Base-by-base conservation (phyloP, 1,284 basidiomycete species). In the Ceratorhiza oryzae-sativae region DNA sequence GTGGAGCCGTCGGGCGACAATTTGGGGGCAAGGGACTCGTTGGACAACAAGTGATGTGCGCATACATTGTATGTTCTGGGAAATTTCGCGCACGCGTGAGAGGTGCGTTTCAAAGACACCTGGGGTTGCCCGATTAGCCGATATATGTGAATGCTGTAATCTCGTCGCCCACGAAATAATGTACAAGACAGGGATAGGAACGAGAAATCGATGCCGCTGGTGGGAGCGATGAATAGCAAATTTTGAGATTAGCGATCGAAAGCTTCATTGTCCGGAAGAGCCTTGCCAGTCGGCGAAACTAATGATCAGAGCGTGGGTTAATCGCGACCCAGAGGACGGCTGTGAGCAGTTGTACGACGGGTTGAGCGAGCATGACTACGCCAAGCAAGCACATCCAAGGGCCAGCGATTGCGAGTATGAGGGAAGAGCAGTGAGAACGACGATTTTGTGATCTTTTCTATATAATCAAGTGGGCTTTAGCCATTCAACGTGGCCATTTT, bases 361-460 rank as follows among this genome's bases (percentile, higher is more conserved):
- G 51, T 13, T 39, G 58, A 2, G 59, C 72, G n/a, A 63, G 56
- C n/a, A 75, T 41, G 15, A 76, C 53, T 6, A 67, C 75, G n/a
- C 76, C 74, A 15, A 68, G 46, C 34, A 76, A 32, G 51, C 75
- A 71, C 42, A 76, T 58, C 73, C 73, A 75, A 3, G 75, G 75
- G 2, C 75, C 75, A 1, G 73, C 72, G 30, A 72, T 45, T 13
- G 72, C 73, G 15, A 75, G 13, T 5, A 74, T 25, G 36, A 75
- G 45, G n/a, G 71, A 67, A 6, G 74, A 74, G 61, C 75, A 75
- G 53, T 61, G 62, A n/a, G 36, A 39, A 13, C 8, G 8, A 13
- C 13, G 13, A 39, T 13, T 18, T 25, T 25, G 20, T 30, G 4
- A 15, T 13, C 36, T 27, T 30, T 53, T 53, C 8, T 53, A 3